Conservation (phyloP, 352 stramenopile species). For the Peronospora destructor region DNA sequence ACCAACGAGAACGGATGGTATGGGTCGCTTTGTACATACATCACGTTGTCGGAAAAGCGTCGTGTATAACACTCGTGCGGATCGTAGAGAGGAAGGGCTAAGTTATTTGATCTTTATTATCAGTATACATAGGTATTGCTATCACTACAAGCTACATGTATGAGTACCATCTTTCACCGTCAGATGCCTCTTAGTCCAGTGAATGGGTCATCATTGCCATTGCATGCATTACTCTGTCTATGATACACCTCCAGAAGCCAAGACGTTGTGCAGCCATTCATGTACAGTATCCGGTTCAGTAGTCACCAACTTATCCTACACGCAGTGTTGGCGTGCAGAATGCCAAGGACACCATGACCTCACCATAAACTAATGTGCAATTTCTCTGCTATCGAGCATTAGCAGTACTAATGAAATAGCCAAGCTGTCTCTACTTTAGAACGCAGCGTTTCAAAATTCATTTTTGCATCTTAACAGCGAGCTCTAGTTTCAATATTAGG, state of each 20-base stretch:
- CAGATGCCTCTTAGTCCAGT: not conserved
- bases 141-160: constrained; percentile 21
- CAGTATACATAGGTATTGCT: constrained; percentile 7
- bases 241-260: constrained; percentile 1
- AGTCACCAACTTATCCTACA: constrained; percentile 2
- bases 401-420: too few species aligned
- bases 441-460: too few species aligned
- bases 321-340: not conserved
- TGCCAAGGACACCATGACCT: not conserved
- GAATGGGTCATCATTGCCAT: not conserved
- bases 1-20: not conserved
- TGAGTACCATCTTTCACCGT: not conserved
- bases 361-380: too few species aligned
- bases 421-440: too few species aligned
- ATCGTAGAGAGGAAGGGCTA: constrained; percentile 14
- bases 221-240: constrained; percentile 1
- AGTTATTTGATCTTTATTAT: constrained; percentile 27
- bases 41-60: constrained; percentile 5
- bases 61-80: constrained; percentile 2
- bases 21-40: constrained; percentile 9
- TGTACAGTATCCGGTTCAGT: constrained; percentile 10
- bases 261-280: constrained; percentile 1
- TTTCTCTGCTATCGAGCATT: too few species aligned
- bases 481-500: too few species aligned
- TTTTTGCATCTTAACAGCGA: too few species aligned